These are phyloP conservation scores for Pestalotiopsis sp. DNA, from an alignment of 2,329 filamentous ascomycete genomes.

Conservation along the genomic window DNA sequence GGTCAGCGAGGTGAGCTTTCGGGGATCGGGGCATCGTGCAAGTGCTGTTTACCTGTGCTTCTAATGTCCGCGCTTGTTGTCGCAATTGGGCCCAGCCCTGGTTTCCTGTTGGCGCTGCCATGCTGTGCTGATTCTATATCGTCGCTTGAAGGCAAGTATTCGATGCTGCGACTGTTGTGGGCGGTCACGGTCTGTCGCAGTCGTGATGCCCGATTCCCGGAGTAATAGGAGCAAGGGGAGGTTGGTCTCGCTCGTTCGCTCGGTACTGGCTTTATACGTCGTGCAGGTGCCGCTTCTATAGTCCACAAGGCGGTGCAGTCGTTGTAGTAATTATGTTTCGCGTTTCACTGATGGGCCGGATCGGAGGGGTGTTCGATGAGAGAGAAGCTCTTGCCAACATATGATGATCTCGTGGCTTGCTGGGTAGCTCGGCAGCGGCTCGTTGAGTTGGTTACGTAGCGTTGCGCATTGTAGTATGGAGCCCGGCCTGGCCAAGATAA, in stretches of 20 bases:
- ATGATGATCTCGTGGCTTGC: background rate
- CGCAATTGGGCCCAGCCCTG: conserved; percentile 91
- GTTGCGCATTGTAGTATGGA: background rate
- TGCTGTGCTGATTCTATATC: conserved; percentile 26
- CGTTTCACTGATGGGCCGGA: background rate
- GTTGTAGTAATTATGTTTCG: background rate
- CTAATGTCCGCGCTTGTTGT: conserved; percentile 85
- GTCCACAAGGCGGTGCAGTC: background rate
- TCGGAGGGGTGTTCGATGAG: background rate
- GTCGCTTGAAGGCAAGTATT: background rate
- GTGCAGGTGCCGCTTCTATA: background rate
- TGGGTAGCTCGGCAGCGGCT: background rate
- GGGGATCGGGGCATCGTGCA: background rate
- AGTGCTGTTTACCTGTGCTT: conserved; percentile 73
- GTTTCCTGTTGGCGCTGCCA: conserved; percentile 57
- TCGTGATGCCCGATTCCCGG: background rate
- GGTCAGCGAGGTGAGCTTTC: background rate
- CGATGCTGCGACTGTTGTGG: background rate
- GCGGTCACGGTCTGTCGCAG: background rate
- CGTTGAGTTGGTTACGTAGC: background rate
- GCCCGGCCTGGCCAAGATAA: background rate
- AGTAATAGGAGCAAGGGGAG: background rate
- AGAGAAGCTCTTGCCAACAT: background rate
- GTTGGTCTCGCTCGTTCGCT: background rate
- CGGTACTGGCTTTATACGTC: background rate